phyloP scores from a whole-genome alignment of 2,329 filamentous ascomycete genomes.

The Botrytis paeoniae region DNA sequence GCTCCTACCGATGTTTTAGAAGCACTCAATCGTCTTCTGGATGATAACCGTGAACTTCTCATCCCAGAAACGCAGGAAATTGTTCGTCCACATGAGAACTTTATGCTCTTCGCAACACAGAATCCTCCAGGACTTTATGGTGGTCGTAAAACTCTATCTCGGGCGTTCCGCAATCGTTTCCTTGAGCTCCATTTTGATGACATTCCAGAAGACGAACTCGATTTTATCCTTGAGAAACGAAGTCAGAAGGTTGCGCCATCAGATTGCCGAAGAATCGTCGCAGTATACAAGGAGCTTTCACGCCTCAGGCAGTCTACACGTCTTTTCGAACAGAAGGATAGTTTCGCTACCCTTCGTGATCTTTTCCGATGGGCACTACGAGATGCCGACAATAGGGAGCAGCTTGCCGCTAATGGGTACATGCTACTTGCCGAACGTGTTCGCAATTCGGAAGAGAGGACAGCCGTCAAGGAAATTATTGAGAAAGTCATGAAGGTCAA shows the following conservation, averaged over 20 bases:
- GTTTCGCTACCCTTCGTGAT: slow-evolving; percentile 93
- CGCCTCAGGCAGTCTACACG: slow-evolving; percentile 83
- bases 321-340: slow-evolving; percentile 94
- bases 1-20: slow-evolving; percentile 96
- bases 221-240: slow-evolving; percentile 84
- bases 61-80: slow-evolving; percentile 96
- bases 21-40: slow-evolving; percentile 88
- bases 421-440: slow-evolving; percentile 96
- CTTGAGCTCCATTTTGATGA: slow-evolving; percentile 97
- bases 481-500: slow-evolving; percentile 86
- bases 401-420: slow-evolving; percentile 88
- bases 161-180: slow-evolving; percentile 95
- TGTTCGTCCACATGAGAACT: slow-evolving; percentile 86
- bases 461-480: slow-evolving; percentile 81
- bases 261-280: slow-evolving; percentile 86
- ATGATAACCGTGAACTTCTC: slow-evolving; percentile 93
- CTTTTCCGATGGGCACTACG: slow-evolving; percentile 93
- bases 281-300: slow-evolving; percentile 90
- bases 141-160: slow-evolving; percentile 85
- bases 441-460: slow-evolving; percentile 81
- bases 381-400: slow-evolving; percentile 78
- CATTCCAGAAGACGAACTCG: slow-evolving; percentile 90
- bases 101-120: slow-evolving; percentile 97
- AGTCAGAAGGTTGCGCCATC: slow-evolving; percentile 85
- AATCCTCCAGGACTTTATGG: slow-evolving; percentile 96